phyloP scores from a whole-genome alignment of 169 alveolate genomes.

The Plasmodium fragile region DNA sequence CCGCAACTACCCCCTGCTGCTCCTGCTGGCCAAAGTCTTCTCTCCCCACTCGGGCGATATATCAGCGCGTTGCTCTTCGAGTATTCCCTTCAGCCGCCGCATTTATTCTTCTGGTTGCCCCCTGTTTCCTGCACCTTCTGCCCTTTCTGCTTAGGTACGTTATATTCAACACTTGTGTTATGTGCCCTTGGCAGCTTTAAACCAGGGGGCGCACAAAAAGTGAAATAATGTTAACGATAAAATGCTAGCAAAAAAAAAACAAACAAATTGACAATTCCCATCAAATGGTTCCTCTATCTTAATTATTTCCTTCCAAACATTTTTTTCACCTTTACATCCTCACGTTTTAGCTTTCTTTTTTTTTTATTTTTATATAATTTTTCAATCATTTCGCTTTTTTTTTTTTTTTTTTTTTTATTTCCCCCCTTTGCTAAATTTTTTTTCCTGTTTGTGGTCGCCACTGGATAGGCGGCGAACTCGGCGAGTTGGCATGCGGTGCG shows the following conservation, averaged over 20 bases:
- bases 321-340: not conserved
- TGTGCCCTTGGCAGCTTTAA: not conserved
- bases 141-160: not conserved
- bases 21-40: not conserved
- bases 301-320: not conserved
- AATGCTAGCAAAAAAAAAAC: not conserved
- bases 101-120: not conserved
- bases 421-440: not conserved
- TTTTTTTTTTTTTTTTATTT: slow-evolving; percentile 7
- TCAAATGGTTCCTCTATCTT: not conserved
- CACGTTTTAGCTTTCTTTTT: not conserved
- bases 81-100: not conserved
- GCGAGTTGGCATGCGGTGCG: not conserved
- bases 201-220: not conserved
- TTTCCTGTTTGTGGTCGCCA: not conserved
- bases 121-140: not conserved
- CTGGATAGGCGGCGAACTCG: not conserved
- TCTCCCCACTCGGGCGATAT: not conserved
- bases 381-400: not conserved
- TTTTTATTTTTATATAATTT: not conserved
- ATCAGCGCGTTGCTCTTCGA: not conserved
- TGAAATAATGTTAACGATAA: not conserved
- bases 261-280: not conserved
- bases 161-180: not conserved
- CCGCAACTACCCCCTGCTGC: not conserved